Percentiles rank a stretch among this genome's conserved stretches.
These are phyloP conservation scores for Eimeria maxima DNA, from an alignment of 169 alveolate genomes.

Conservation along the genomic window DNA sequence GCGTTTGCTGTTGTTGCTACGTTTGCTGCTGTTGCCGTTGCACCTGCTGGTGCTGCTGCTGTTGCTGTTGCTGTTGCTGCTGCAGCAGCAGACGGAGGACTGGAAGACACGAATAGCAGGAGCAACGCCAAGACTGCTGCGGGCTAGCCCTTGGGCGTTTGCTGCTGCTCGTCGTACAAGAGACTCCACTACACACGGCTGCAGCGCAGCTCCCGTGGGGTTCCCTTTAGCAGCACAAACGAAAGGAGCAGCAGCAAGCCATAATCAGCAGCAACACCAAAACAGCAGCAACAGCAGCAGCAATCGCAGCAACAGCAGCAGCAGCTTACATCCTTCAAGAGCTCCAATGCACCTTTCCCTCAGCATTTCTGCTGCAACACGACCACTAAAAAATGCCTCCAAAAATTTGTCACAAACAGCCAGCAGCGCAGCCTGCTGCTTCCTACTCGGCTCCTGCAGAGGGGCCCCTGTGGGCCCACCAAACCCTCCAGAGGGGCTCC, in stretches of 20 bases:
- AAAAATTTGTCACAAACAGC: slow-evolving; percentile 37
- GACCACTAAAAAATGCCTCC: slow-evolving; percentile 28
- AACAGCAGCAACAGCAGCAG: not conserved
- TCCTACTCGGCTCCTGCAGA: slow-evolving; percentile 21
- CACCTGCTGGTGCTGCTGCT: not conserved
- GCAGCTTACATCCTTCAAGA: slow-evolving; percentile 37
- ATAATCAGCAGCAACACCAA: not conserved
- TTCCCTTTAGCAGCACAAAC: not conserved
- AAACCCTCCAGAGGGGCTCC: not conserved
- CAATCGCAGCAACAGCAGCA: not conserved
- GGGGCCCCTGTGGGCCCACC: not conserved
- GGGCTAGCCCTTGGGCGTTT: slow-evolving; percentile 17
- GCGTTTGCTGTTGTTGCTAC: not conserved
- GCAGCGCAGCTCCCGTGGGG: slow-evolving; percentile 35
- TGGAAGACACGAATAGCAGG: slow-evolving; percentile 6
- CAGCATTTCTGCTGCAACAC: slow-evolving; percentile 31
- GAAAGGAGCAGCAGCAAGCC: not conserved
- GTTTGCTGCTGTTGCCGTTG: not conserved
- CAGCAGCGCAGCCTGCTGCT: slow-evolving; percentile 71
- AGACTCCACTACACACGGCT: slow-evolving; percentile 2
- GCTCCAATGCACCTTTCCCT: slow-evolving; percentile 46
- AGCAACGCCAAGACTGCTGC: slow-evolving; percentile 19
- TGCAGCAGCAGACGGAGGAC: slow-evolving; percentile 40
- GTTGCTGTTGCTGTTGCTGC: slow-evolving; percentile 35
- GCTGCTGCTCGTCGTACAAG: slow-evolving; percentile 39